Percentiles rank a stretch among this genome's conserved stretches.
Evolutionary conservation across 768 basidiomycete species (phyloP).

Genomic region (Amanita polypyramis): DNA sequence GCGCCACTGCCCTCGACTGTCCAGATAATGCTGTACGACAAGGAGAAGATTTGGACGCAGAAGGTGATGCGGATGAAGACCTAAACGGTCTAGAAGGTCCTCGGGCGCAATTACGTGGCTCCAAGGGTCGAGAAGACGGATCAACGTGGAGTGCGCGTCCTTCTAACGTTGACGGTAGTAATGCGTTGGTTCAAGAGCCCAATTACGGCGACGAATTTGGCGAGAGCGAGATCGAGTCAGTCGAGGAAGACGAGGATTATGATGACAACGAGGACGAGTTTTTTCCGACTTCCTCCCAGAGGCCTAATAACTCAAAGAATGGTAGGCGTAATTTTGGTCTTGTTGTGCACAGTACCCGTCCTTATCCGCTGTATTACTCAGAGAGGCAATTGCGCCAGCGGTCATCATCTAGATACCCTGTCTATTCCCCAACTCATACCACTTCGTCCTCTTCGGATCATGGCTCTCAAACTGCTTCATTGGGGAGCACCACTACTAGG

Average conservation of each 20-base stretch:
- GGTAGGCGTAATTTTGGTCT: conserved; percentile 8
- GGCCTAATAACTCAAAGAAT: conserved; percentile 4
- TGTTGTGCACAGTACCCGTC: conserved; percentile 10
- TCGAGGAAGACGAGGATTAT: conserved; percentile 11
- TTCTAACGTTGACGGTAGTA: conserved; percentile 6
- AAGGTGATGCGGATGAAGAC: conserved; percentile 16
- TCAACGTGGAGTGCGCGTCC: conserved; percentile 3
- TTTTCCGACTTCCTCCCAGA: conserved; percentile 8
- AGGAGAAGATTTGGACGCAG: conserved; percentile 18
- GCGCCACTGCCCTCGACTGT: background rate
- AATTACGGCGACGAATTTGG: conserved; percentile 4
- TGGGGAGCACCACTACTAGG: background rate
- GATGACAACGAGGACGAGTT: conserved; percentile 18
- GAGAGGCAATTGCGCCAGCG: conserved; percentile 8
- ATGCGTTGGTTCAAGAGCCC: conserved; percentile 5
- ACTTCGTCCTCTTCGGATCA: conserved; percentile 7
- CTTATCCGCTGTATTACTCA: conserved; percentile 5
- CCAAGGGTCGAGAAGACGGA: conserved; percentile 8
- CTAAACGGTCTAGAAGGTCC: conserved; percentile 5
- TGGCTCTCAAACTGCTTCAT: conserved; percentile 6
- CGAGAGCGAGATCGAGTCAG: conserved; percentile 7
- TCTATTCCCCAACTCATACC: conserved; percentile 5
- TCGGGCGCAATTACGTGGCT: conserved; percentile 4
- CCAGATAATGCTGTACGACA: conserved; percentile 10
- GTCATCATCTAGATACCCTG: conserved; percentile 15